phyloP scores from a whole-genome alignment of 768 basidiomycete species.

The Porpolomopsis calyptriformis region DNA sequence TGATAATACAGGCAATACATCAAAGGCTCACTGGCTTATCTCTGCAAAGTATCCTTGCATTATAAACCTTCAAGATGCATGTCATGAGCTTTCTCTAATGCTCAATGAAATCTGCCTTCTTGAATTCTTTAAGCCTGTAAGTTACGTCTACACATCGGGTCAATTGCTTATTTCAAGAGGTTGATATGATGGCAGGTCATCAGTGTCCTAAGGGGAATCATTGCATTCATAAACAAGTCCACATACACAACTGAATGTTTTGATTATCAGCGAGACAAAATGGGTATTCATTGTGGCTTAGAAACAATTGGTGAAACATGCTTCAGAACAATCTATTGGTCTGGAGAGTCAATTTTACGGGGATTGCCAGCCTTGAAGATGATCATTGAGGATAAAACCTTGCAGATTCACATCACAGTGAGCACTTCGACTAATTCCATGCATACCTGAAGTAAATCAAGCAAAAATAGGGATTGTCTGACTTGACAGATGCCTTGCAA shows the following conservation, averaged over 20 bases:
- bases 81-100: not conserved
- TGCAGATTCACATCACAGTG: slow-evolving; percentile 3
- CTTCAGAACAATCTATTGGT: slow-evolving; percentile 15
- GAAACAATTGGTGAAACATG: slow-evolving; percentile 14
- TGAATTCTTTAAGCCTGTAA: slow-evolving; percentile 7
- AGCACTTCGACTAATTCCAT: too few relatives aligned
- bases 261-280: slow-evolving; percentile 9
- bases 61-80: slow-evolving; percentile 7
- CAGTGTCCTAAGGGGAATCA: not conserved
- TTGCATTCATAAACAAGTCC: slow-evolving; percentile 11
- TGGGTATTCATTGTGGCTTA: slow-evolving; percentile 14
- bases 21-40: slow-evolving; percentile 5
- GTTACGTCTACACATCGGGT: not conserved
- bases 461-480: not conserved
- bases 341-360: slow-evolving; percentile 10
- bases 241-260: slow-evolving; percentile 13
- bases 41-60: slow-evolving; percentile 4
- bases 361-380: slow-evolving; percentile 11
- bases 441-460: not conserved
- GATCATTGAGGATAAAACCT: not conserved
- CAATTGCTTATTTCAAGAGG: not conserved
- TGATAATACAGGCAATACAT: slow-evolving; percentile 17
- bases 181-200: slow-evolving; percentile 7
- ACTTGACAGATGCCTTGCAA: not conserved
- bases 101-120: slow-evolving; percentile 7